Conservation (phyloP, 805 yeast species). For the Pichia thaimueangensis region DNA sequence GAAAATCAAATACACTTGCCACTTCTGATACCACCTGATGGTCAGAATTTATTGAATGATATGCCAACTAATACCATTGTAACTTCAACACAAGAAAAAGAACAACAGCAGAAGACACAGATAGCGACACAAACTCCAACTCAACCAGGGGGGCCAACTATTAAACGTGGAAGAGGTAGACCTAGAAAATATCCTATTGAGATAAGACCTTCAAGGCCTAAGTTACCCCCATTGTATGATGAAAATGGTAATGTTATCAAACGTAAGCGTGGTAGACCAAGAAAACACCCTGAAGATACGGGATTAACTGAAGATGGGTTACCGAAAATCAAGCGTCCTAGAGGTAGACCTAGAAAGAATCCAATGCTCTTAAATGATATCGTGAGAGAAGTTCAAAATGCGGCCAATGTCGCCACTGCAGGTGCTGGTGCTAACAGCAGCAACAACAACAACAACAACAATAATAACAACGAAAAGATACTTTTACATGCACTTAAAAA, state of each 20-base stretch:
- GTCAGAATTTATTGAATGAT: too few species aligned
- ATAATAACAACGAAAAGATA: neutral
- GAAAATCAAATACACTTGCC: too few species aligned
- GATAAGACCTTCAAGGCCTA: conserved; percentile 8
- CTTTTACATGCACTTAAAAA: too few species aligned
- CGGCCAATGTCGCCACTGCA: neutral
- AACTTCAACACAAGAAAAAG: neutral
- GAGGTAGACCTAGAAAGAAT: conserved; percentile 9
- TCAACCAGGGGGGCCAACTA: neutral
- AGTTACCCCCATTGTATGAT: conserved; percentile 6
- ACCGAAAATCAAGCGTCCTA: neutral
- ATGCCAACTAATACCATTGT: too few species aligned
- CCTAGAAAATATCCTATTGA: conserved; percentile 10
- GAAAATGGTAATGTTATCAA: conserved; percentile 3
- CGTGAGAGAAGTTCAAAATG: neutral
- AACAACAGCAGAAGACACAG: too few species aligned
- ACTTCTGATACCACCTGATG: too few species aligned
- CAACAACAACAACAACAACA: neutral
- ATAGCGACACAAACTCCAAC: too few species aligned
- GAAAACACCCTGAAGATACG: conserved; percentile 4
- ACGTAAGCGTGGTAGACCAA: conserved; percentile 10
- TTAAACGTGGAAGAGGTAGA: conserved; percentile 8
- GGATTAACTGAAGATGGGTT: neutral
- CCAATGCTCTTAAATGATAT: conserved; percentile 1
- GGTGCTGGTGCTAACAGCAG: neutral